phyloP scores from a whole-genome alignment of 768 basidiomycete species.

The Scleroderma bovista region DNA sequence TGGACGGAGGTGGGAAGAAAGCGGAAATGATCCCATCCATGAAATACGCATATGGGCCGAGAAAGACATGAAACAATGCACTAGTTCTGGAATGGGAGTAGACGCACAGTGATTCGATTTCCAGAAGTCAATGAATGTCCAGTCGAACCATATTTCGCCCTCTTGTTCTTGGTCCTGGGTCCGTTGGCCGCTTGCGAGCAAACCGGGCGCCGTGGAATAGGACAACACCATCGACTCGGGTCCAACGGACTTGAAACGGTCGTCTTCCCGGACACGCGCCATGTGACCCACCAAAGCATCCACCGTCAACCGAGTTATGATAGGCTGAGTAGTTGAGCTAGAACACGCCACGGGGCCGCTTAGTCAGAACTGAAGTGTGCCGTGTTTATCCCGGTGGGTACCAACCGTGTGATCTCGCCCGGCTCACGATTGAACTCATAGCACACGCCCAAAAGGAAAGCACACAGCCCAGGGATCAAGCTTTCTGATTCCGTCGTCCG shows the following conservation, averaged over 20 bases:
- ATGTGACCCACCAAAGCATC: slow-evolving; percentile 87
- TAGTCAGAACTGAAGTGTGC: not conserved
- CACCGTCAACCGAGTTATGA: slow-evolving; percentile 84
- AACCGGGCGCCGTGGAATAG: slow-evolving; percentile 31
- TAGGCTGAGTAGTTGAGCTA: slow-evolving; percentile 83
- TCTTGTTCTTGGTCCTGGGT: slow-evolving; percentile 41
- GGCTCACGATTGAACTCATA: slow-evolving; percentile 97
- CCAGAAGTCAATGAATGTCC: slow-evolving; percentile 98
- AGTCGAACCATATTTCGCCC: slow-evolving; percentile 95
- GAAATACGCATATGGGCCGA: not conserved
- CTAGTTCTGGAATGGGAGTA: not conserved
- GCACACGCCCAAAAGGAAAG: slow-evolving; percentile 87
- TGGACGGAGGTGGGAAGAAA: not conserved
- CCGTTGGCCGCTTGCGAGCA: slow-evolving; percentile 1
- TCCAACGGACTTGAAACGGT: slow-evolving; percentile 83
- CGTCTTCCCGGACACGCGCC: slow-evolving; percentile 84
- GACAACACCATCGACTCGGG: slow-evolving; percentile 76
- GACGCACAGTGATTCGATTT: slow-evolving; percentile 92
- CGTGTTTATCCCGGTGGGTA: not conserved
- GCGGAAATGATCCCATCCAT: too few species aligned
- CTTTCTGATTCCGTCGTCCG: slow-evolving; percentile 83
- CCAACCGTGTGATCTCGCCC: slow-evolving; percentile 87
- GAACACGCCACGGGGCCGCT: too few species aligned
- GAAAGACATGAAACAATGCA: not conserved
- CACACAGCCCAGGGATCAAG: slow-evolving; percentile 83